Percentiles rank a stretch among this genome's conserved stretches.
Evolutionary conservation across 352 stramenopile genomes (phyloP).

Genomic region (Lagenidium giganteum): DNA sequence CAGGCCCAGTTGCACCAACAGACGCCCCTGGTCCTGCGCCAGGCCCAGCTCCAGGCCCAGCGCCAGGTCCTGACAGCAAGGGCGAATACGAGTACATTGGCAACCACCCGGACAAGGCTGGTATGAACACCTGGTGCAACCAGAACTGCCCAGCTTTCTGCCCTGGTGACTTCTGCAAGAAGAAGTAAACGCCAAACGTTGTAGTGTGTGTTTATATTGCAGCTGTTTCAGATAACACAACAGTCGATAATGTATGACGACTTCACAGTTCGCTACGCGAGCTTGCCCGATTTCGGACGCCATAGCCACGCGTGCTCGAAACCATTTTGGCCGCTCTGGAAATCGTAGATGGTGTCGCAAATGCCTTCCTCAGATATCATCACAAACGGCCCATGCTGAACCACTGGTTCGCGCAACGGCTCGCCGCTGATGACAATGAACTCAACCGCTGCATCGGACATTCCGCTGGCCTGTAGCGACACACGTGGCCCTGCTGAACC

Average conservation of each 20-base stretch:
- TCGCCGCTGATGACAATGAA: slow-evolving; percentile 60
- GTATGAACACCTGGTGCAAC: slow-evolving; percentile 16
- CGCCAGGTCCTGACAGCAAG: background rate
- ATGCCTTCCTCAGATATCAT: slow-evolving; percentile 59
- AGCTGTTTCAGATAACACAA: too few relatives aligned
- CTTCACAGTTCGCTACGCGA: too few relatives aligned
- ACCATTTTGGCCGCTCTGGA: slow-evolving; percentile 47
- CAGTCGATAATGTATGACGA: too few relatives aligned
- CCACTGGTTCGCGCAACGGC: slow-evolving; percentile 54
- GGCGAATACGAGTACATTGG: slow-evolving; percentile 15
- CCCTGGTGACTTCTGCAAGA: slow-evolving; percentile 8
- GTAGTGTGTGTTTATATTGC: too few relatives aligned
- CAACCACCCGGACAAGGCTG: background rate
- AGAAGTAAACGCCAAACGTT: background rate
- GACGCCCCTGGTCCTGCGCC: too few relatives aligned
- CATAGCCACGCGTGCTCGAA: slow-evolving; percentile 58
- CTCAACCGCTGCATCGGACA: slow-evolving; percentile 29
- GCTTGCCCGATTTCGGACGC: slow-evolving; percentile 57
- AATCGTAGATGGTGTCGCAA: slow-evolving; percentile 48
- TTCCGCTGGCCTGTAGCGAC: too few relatives aligned
- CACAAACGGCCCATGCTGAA: slow-evolving; percentile 69
- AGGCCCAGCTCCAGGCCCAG: background rate
- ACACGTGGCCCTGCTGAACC: too few relatives aligned
- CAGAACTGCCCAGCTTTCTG: slow-evolving; percentile 14
- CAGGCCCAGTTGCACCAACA: too few relatives aligned